Base-by-base conservation (phyloP, 176 grass and related monocot genomes). In the Areca catechu region DNA sequence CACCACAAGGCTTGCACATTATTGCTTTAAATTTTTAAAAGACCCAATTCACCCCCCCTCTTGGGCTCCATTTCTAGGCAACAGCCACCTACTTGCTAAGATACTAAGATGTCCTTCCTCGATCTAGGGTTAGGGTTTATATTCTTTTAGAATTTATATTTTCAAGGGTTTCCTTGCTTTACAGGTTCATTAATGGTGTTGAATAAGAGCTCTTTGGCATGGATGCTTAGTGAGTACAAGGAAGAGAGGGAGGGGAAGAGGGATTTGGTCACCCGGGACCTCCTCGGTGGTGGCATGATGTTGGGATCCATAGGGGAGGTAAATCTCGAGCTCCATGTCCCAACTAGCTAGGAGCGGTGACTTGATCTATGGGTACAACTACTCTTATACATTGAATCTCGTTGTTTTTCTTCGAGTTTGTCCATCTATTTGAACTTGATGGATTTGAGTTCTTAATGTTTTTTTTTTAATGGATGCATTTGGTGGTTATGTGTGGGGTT, bases 261-360 rank as follows among this genome's bases (percentile, higher is more conserved):
- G 61, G 84, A 97, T 62, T 84, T 90, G 54, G 82, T 97, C 18
- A 97, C 93, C 17, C 60, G 83, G 51, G 87, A 97, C 68, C 82
- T 97, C 50, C 93, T 97, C 52, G 93, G 93, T 50, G 80, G 87
- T 9, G 90, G 72, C 50, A 19, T 66, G 1, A 63, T 75, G 24
- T 76, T 73, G 6, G 62, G 75, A 24, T 50, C 72, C 5, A 61
- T 70, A 52, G n/a, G n/a, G n/a, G 79, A 84, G 19, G 67, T 81
- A 19, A 65, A 81, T 65, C 78, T 81, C 28, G 78, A 62, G 60
- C 56, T 75, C 57, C 22, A 23, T 37, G 50, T 81, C 22, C 63
- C 71, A 9, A 68, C 58, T 10, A 65, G 51, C 16, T 25, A 16
- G 51, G 57, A 75, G 20, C 74, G 61, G 34, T 24, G 71, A 55